phyloP scores from a whole-genome alignment of 129 eudicot genomes.

The Artemisia argyi region DNA sequence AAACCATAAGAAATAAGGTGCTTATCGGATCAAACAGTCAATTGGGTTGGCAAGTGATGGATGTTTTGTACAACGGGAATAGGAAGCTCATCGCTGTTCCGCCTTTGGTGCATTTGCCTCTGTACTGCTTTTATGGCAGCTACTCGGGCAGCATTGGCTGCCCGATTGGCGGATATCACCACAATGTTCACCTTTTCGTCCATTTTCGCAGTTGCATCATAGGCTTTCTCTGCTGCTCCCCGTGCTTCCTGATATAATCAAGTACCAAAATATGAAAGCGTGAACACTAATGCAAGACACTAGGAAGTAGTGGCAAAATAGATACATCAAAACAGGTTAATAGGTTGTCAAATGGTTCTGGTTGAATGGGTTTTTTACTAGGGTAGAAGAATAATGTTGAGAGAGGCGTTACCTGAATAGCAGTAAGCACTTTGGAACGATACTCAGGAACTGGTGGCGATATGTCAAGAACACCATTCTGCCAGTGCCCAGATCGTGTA shows the following conservation, averaged over 20 bases:
- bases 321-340: neutral
- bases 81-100: constrained; percentile 35
- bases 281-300: neutral
- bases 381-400: neutral
- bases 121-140: constrained; percentile 89
- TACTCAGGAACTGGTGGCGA: constrained; percentile 65
- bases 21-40: constrained; percentile 7
- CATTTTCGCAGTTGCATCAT: constrained; percentile 41
- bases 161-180: constrained; percentile 60
- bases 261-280: constrained; percentile 18
- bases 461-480: constrained; percentile 72
- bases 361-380: neutral
- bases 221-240: constrained; percentile 68
- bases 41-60: constrained; percentile 32
- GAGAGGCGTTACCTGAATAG: constrained; percentile 57
- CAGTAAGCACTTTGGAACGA: constrained; percentile 75
- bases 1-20: neutral
- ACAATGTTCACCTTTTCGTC: constrained; percentile 71
- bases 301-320: neutral
- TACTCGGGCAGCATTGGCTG: constrained; percentile 82
- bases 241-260: constrained; percentile 60
- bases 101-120: constrained; percentile 40
- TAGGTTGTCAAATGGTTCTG: neutral
- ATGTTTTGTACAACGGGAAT: constrained; percentile 38
- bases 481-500: constrained; percentile 89